Conservation (phyloP, 768 basidiomycete species). For the Podaxis sp. region DNA sequence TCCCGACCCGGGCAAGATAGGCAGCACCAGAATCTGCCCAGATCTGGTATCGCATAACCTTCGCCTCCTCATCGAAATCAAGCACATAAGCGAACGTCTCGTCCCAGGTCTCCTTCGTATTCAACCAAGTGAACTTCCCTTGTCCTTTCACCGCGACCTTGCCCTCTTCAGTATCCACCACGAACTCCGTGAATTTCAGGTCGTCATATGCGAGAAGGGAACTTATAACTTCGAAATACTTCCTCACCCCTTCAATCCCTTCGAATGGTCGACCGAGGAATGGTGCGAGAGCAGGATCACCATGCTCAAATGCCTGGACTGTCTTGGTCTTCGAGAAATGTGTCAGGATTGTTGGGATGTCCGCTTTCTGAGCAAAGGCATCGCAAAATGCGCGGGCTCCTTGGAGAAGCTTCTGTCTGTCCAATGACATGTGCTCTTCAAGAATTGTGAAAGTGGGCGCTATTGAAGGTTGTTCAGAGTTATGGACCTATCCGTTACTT, state of each 20-base stretch:
- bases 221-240: slow-evolving; percentile 51
- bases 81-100: slow-evolving; percentile 62
- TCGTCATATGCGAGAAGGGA: slow-evolving; percentile 47
- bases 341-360: slow-evolving; percentile 41
- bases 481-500: not conserved
- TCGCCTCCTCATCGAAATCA: slow-evolving; percentile 57
- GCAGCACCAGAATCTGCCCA: slow-evolving; percentile 71
- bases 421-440: slow-evolving; percentile 19
- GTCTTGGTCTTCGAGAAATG: slow-evolving; percentile 49
- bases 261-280: slow-evolving; percentile 55
- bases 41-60: slow-evolving; percentile 59
- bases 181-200: slow-evolving; percentile 54
- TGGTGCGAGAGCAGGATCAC: slow-evolving; percentile 52
- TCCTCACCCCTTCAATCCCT: slow-evolving; percentile 40
- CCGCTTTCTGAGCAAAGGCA: slow-evolving; percentile 47
- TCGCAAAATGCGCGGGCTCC: slow-evolving; percentile 51
- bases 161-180: slow-evolving; percentile 48
- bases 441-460: not conserved
- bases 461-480: not conserved
- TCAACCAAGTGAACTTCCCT: slow-evolving; percentile 57
- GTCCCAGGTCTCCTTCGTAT: slow-evolving; percentile 54
- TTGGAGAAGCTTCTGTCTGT: slow-evolving; percentile 37
- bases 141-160: slow-evolving; percentile 56
- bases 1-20: slow-evolving; percentile 57
- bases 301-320: slow-evolving; percentile 53